phyloP scores from a whole-genome alignment of 2,329 filamentous ascomycete species.

The Pseudocercospora macadamiae region DNA sequence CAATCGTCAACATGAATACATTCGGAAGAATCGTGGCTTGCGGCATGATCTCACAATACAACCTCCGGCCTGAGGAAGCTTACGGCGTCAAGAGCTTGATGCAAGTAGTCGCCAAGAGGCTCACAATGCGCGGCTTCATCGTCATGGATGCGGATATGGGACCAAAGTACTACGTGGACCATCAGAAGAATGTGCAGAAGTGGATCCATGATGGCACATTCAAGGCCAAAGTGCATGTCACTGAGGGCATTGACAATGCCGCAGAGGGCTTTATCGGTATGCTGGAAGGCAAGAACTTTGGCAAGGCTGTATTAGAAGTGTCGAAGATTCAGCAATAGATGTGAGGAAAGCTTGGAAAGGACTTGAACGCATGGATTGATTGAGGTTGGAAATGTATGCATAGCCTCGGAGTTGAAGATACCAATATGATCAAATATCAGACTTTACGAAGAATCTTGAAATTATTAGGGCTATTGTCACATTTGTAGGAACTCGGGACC shows the following conservation, averaged over 20 bases:
- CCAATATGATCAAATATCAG: neutral
- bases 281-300: slow-evolving; percentile 78
- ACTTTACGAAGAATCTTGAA: neutral
- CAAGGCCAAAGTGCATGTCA: slow-evolving; percentile 69
- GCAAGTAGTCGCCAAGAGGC: slow-evolving; percentile 66
- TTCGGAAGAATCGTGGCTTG: slow-evolving; percentile 68
- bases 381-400: neutral
- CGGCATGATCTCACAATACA: slow-evolving; percentile 78
- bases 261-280: slow-evolving; percentile 74
- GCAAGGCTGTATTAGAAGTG: slow-evolving; percentile 79
- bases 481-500: too few relatives aligned
- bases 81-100: slow-evolving; percentile 71
- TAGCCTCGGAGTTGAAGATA: neutral
- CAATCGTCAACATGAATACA: slow-evolving; percentile 64
- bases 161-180: slow-evolving; percentile 67
- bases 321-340: slow-evolving; percentile 18
- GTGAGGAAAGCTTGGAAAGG: too few relatives aligned
- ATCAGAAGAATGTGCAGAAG: slow-evolving; percentile 73
- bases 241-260: slow-evolving; percentile 76
- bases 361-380: neutral
- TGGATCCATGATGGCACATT: slow-evolving; percentile 78
- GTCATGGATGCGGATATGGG: slow-evolving; percentile 67
- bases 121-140: slow-evolving; percentile 77
- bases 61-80: slow-evolving; percentile 58
- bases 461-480: too few relatives aligned